Evolutionary conservation across 2,329 filamentous ascomycete genomes (phyloP).

Genomic region (Fusarium irregulare): DNA sequence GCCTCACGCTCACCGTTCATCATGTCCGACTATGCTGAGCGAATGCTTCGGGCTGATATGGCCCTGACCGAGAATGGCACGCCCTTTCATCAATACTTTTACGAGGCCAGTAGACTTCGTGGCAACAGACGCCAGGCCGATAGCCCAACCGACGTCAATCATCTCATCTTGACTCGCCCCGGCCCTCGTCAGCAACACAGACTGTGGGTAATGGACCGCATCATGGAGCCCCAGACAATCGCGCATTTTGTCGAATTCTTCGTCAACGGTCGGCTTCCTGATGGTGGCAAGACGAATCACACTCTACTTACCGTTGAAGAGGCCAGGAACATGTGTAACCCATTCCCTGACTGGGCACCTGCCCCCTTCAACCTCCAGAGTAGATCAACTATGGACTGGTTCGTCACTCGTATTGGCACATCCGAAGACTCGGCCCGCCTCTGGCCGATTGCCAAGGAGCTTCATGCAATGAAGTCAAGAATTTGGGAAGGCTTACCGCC

Average conservation of each 20-base stretch:
- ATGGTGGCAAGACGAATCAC: slow-evolving; percentile 1
- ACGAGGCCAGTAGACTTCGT: not conserved
- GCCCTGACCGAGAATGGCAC: slow-evolving; percentile 15
- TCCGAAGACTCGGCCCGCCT: slow-evolving; percentile 33
- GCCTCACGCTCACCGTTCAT: not conserved
- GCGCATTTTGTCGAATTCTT: slow-evolving; percentile 37
- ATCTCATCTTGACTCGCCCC: not conserved
- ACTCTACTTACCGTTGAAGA: slow-evolving; percentile 19
- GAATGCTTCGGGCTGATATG: slow-evolving; percentile 16
- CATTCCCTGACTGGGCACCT: slow-evolving; percentile 42
- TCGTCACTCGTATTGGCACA: slow-evolving; percentile 38
- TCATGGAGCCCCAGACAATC: slow-evolving; percentile 42
- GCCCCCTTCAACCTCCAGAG: slow-evolving; percentile 26
- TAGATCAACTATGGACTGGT: slow-evolving; percentile 9
- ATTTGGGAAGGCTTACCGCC: slow-evolving; percentile 47
- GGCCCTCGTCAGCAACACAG: not conserved
- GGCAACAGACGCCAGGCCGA: slow-evolving; percentile 14
- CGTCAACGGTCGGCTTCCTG: slow-evolving; percentile 18
- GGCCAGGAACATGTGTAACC: slow-evolving; percentile 12
- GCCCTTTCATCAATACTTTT: not conserved
- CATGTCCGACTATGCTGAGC: not conserved
- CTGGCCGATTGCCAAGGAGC: slow-evolving; percentile 41
- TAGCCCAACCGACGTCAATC: not conserved
- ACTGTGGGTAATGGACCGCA: slow-evolving; percentile 41
- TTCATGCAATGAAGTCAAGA: slow-evolving; percentile 47